Percentiles rank a stretch among this genome's conserved stretches.
Conservation (phyloP, 345 rosid species). For the Cardamine chenopodiifolia region DNA sequence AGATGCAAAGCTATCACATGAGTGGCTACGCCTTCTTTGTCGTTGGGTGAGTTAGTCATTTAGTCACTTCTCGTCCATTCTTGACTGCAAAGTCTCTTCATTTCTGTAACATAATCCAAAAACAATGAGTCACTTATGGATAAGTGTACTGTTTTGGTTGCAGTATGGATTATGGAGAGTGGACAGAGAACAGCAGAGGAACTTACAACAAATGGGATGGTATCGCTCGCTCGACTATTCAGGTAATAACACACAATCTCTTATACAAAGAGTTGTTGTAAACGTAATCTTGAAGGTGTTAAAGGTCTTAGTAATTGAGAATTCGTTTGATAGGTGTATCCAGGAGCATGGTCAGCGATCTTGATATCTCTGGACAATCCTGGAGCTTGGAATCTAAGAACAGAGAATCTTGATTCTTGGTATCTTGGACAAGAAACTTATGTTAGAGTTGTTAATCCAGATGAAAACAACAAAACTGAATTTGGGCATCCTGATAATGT, state of each 20-base stretch:
- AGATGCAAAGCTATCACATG: constrained; percentile 89
- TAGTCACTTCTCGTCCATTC: constrained; percentile 2
- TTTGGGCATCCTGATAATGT: constrained; percentile 79
- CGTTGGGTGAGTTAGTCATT: constrained; percentile 64
- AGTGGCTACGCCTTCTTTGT: constrained; percentile 94
- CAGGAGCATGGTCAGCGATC: constrained; percentile 97
- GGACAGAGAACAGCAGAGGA: constrained; percentile 96
- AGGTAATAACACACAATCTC: constrained; percentile 50
- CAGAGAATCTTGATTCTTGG: constrained; percentile 98
- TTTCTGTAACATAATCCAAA: background rate
- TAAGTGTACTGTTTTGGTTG: constrained; percentile 21
- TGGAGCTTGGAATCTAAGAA: constrained; percentile 93
- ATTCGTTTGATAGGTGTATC: constrained; percentile 63
- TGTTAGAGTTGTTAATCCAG: constrained; percentile 86
- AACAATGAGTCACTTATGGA: background rate
- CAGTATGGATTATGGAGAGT: constrained; percentile 98
- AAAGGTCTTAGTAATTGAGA: background rate
- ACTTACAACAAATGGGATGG: constrained; percentile 99
- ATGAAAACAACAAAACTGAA: constrained; percentile 89
- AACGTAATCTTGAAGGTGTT: background rate
- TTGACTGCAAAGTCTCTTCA: constrained; percentile 4
- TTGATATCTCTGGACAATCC: constrained; percentile 94
- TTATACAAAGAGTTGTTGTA: background rate
- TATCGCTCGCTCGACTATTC: constrained; percentile 84
- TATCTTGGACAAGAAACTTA: constrained; percentile 99